These are phyloP conservation scores for Phytophthora boehmeriae DNA, from an alignment of 352 stramenopile genomes.

Conservation along the genomic window DNA sequence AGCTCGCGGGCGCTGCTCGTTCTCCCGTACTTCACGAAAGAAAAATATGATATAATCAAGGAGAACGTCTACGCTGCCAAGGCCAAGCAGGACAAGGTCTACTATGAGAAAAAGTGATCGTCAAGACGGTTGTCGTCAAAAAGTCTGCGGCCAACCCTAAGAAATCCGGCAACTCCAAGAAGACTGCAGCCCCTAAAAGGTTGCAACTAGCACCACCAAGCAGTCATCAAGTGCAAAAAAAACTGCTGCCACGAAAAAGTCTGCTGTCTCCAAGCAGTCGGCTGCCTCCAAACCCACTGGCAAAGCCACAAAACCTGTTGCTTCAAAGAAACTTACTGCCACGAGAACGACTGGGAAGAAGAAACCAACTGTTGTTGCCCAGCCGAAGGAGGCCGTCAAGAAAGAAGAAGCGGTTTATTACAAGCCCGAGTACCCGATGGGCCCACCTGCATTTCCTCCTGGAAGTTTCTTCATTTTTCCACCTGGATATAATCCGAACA, in stretches of 20 bases:
- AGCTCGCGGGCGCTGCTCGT: background rate
- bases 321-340: background rate
- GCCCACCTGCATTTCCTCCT: background rate
- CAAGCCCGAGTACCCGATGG: background rate
- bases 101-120: background rate
- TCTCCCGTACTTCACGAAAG: background rate
- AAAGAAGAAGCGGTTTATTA: constrained; percentile 7
- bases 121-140: constrained; percentile 1
- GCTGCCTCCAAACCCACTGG: background rate
- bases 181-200: background rate
- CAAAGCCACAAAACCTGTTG: background rate
- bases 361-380: background rate
- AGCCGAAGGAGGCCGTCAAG: background rate
- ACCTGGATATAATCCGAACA: background rate
- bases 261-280: background rate
- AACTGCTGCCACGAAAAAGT: background rate
- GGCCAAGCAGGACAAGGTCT: constrained; percentile 1
- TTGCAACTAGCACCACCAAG: background rate
- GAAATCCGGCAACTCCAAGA: background rate
- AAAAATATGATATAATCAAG: constrained; percentile 1
- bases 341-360: background rate
- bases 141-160: background rate
- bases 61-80: too few relatives aligned
- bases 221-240: background rate
- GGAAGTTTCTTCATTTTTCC: background rate